These are phyloP conservation scores for Phytopythium vexans DNA, from an alignment of 352 stramenopile species.

Conservation along the genomic window DNA sequence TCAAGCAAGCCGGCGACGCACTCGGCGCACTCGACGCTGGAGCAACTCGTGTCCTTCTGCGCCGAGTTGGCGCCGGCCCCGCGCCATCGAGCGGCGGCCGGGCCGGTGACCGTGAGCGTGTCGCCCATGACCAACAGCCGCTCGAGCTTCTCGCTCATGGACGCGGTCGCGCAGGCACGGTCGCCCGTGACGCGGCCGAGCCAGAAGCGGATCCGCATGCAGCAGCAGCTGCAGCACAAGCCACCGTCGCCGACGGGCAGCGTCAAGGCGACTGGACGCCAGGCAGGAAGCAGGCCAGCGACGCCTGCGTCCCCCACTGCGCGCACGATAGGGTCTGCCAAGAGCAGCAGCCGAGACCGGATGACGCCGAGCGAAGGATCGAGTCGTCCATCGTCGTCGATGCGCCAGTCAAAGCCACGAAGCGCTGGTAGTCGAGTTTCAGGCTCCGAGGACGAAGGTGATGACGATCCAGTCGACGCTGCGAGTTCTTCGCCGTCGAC, in stretches of 20 bases:
- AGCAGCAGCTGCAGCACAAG: constrained; percentile 8
- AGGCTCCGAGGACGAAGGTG: no score
- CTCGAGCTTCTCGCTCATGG: constrained; percentile 38
- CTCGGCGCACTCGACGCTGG: constrained; percentile 19
- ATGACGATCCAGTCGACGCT: no score
- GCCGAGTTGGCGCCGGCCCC: constrained; percentile 13
- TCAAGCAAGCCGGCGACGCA: constrained; percentile 4
- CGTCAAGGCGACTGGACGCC: no score
- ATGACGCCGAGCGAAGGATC: no score
- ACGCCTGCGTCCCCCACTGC: no score
- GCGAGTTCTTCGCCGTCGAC: no score
- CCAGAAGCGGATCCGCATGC: constrained; percentile 14
- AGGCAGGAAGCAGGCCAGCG: no score
- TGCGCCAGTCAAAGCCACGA: no score
- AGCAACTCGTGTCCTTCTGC: constrained; percentile 58
- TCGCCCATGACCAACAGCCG: constrained; percentile 35
- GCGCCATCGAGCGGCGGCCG: constrained; percentile 14
- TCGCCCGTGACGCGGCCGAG: constrained; percentile 56
- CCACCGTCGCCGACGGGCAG: neutral
- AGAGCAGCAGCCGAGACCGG: no score
- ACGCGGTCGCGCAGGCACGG: constrained; percentile 48
- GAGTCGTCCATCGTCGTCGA: no score
- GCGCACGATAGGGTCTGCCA: no score
- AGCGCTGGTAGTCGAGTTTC: no score
- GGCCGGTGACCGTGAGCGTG: constrained; percentile 33